Percentiles rank a stretch among this genome's conserved stretches.
These are phyloP conservation scores for Tetrapyrgos nigripes DNA, from an alignment of 1,284 basidiomycete genomes.

Conservation along the genomic window DNA sequence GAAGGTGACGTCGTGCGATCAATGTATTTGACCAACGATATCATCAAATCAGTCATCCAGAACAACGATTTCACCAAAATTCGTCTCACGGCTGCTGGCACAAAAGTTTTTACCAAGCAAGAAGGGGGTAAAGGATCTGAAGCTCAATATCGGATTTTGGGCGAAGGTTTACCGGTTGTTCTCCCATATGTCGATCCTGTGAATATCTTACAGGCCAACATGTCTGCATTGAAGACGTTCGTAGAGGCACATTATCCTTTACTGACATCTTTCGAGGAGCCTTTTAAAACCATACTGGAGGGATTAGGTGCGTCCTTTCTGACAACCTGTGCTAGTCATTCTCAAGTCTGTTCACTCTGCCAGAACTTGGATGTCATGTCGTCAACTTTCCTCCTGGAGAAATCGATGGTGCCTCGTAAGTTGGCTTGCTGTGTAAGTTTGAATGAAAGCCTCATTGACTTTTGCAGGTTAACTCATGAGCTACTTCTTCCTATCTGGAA, in stretches of 20 bases:
- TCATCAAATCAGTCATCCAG: conserved; percentile 81
- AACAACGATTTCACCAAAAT: conserved; percentile 89
- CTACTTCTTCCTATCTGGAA: conserved; percentile 91
- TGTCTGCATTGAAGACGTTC: conserved; percentile 70
- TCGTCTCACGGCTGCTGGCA: conserved; percentile 90
- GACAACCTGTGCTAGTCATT: conserved; percentile 5
- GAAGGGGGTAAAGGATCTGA: conserved; percentile 61
- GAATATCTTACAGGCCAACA: conserved; percentile 66
- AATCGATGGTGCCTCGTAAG: conserved; percentile 61
- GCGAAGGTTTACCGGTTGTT: conserved; percentile 86
- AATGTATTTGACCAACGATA: conserved; percentile 89
- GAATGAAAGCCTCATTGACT: conserved; percentile 9
- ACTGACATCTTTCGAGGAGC: conserved; percentile 63
- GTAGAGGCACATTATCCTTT: conserved; percentile 84
- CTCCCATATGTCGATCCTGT: conserved; percentile 77
- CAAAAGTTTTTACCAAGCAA: conserved; percentile 83
- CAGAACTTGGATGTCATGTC: conserved; percentile 78
- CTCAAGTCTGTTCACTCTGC: background rate
- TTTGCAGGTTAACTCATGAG: conserved; percentile 72
- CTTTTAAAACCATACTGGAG: conserved; percentile 59
- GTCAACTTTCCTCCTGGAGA: conserved; percentile 68
- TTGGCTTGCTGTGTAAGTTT: conserved; percentile 14
- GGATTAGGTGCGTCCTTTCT: conserved; percentile 49
- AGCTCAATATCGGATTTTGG: conserved; percentile 79
- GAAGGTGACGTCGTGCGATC: conserved; percentile 81